Evolutionary conservation across 129 eudicot species (phyloP).

Genomic region (Sambucus nigra): DNA sequence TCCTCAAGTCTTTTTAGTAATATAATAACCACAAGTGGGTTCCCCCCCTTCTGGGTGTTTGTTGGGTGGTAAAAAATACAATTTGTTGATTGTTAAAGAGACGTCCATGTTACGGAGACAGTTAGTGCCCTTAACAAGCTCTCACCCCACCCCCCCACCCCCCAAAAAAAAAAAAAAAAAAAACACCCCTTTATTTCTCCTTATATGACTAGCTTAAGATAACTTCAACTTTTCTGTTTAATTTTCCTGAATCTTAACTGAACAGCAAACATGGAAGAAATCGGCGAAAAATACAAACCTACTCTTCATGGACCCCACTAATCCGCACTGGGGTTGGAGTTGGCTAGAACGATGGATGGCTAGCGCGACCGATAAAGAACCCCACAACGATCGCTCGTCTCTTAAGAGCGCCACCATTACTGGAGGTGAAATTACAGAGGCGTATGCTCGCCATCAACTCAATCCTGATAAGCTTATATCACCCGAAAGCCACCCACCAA

Average conservation of each 20-base stretch:
- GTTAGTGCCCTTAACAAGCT: too few relatives aligned
- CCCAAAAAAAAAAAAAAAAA: too few relatives aligned
- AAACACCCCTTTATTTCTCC: too few relatives aligned
- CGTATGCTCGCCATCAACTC: conserved; percentile 75
- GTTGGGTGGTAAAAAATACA: too few relatives aligned
- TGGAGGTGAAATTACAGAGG: conserved; percentile 60
- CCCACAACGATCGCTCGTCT: conserved; percentile 36
- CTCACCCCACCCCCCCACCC: too few relatives aligned
- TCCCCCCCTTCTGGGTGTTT: too few relatives aligned
- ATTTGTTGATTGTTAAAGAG: too few relatives aligned
- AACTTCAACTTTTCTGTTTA: neutral
- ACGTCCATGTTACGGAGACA: too few relatives aligned
- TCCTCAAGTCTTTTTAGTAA: too few relatives aligned
- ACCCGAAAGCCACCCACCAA: conserved; percentile 17
- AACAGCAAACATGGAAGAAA: conserved; percentile 89
- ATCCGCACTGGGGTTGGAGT: conserved; percentile 99
- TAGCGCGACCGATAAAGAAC: conserved; percentile 39
- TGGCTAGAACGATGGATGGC: conserved; percentile 96
- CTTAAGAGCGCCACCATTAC: conserved; percentile 26
- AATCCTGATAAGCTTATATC: conserved; percentile 34
- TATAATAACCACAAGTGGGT: too few relatives aligned
- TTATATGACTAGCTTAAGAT: too few relatives aligned
- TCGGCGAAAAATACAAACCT: conserved; percentile 50
- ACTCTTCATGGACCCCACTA: conserved; percentile 85
- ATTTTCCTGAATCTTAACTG: neutral